phyloP scores from a whole-genome alignment of 495 filamentous ascomycete genomes.

The Trichoderma asperelloides region DNA sequence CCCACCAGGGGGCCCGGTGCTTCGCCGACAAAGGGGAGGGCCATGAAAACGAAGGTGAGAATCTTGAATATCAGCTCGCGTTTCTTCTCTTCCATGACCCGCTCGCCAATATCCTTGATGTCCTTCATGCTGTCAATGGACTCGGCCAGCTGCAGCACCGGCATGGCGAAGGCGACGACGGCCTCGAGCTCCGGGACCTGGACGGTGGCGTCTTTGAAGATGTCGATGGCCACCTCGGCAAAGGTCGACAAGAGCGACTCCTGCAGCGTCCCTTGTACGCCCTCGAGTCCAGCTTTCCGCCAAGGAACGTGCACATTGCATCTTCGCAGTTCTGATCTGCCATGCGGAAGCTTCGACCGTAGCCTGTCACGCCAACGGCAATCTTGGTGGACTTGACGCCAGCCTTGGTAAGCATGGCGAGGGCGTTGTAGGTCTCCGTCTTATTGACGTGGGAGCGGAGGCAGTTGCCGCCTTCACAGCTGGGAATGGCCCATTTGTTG shows the following conservation, averaged over 20 bases:
- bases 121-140: conserved; percentile 10
- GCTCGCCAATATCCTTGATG: conserved; percentile 9
- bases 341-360: conserved; percentile 33
- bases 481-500: conserved; percentile 11
- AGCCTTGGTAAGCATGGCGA: conserved; percentile 45
- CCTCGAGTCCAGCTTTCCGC: conserved; percentile 10
- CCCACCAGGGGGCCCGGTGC: conserved; percentile 7
- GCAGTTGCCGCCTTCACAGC: conserved; percentile 30
- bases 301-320: conserved; percentile 18
- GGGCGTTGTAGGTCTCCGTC: conserved; percentile 31
- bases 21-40: conserved; percentile 11
- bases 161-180: conserved; percentile 9
- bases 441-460: conserved; percentile 34
- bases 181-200: neutral
- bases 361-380: conserved; percentile 29
- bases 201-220: conserved; percentile 1
- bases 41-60: conserved; percentile 10
- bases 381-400: conserved; percentile 33
- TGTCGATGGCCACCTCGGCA: neutral
- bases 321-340: conserved; percentile 16
- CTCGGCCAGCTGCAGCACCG: conserved; percentile 8
- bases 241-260: neutral
- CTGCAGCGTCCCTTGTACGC: conserved; percentile 17
- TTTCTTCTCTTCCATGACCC: conserved; percentile 9
- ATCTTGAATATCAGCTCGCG: conserved; percentile 9